Evolutionary conservation across 129 eudicot species (phyloP).

Genomic region (Artemisia argyi): DNA sequence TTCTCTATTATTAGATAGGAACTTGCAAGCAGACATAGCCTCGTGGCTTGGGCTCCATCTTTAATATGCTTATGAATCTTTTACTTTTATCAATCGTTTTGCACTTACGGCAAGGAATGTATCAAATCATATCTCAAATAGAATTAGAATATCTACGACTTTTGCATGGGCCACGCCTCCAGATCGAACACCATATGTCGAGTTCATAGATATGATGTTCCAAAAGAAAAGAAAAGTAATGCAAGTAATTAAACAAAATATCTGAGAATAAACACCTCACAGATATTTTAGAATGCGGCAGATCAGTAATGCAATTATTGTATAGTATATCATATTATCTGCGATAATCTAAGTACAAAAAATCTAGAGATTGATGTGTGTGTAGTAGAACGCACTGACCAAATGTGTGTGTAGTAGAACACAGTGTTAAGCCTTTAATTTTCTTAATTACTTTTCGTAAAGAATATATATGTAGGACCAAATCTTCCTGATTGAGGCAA

Average conservation of each 20-base stretch:
- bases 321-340: no score
- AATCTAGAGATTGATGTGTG: not conserved
- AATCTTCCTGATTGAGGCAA: conserved; percentile 3
- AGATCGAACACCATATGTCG: conserved; percentile 17
- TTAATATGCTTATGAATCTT: conserved; percentile 21
- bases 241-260: not conserved
- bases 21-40: conserved; percentile 2
- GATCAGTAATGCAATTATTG: no score
- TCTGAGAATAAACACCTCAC: conserved; percentile 3
- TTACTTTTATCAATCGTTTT: conserved; percentile 5
- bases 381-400: not conserved
- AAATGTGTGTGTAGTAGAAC: not conserved
- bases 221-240: conserved; percentile 13
- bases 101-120: conserved; percentile 10
- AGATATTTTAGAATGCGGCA: not conserved
- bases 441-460: not conserved
- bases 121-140: conserved; percentile 14
- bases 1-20: conserved; percentile 4
- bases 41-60: conserved; percentile 10
- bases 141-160: conserved; percentile 7
- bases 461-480: conserved; percentile 16
- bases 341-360: not conserved
- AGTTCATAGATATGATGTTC: conserved; percentile 10
- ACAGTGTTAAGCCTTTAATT: not conserved
- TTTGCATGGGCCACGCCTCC: conserved; percentile 8